phyloP scores from a whole-genome alignment of 2,329 filamentous ascomycete genomes.

The Colletotrichum sidae region DNA sequence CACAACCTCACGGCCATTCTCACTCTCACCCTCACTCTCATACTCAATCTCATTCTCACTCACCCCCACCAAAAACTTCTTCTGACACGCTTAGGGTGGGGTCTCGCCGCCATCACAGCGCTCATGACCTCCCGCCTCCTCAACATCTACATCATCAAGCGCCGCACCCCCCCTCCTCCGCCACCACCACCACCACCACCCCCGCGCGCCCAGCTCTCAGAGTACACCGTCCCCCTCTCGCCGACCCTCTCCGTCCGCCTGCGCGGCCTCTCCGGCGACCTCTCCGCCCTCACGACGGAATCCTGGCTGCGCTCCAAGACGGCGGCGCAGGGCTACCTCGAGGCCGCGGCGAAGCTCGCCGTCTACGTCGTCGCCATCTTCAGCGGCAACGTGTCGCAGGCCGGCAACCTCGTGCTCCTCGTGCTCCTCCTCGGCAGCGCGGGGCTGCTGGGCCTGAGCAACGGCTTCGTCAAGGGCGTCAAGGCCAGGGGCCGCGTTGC shows the following conservation, averaged over 20 bases:
- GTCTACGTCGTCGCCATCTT: slow-evolving; percentile 69
- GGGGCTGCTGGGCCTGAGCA: slow-evolving; percentile 65
- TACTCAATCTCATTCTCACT: not conserved
- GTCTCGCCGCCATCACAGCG: slow-evolving; percentile 57
- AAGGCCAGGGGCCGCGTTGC: slow-evolving; percentile 64
- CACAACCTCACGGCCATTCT: slow-evolving; percentile 10
- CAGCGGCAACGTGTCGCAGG: slow-evolving; percentile 65
- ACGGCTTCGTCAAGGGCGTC: slow-evolving; percentile 59
- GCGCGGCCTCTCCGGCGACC: slow-evolving; percentile 64
- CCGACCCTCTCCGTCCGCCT: slow-evolving; percentile 64
- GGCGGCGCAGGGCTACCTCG: slow-evolving; percentile 61
- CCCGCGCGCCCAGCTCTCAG: slow-evolving; percentile 44
- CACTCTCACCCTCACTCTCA: not conserved
- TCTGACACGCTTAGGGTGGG: slow-evolving; percentile 54
- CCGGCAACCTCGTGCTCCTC: slow-evolving; percentile 63
- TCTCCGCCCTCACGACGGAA: slow-evolving; percentile 69
- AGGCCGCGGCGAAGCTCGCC: slow-evolving; percentile 65
- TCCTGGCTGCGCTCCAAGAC: slow-evolving; percentile 67
- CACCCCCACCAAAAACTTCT: not conserved
- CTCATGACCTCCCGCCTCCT: slow-evolving; percentile 66
- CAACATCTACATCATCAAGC: slow-evolving; percentile 68
- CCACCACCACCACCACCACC: not conserved
- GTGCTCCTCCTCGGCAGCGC: slow-evolving; percentile 63
- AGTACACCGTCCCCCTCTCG: slow-evolving; percentile 65
- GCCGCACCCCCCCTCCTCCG: slow-evolving; percentile 49